Base-by-base conservation (phyloP, 495 filamentous ascomycete genomes). In the Pseudevernia furfuracea region DNA sequence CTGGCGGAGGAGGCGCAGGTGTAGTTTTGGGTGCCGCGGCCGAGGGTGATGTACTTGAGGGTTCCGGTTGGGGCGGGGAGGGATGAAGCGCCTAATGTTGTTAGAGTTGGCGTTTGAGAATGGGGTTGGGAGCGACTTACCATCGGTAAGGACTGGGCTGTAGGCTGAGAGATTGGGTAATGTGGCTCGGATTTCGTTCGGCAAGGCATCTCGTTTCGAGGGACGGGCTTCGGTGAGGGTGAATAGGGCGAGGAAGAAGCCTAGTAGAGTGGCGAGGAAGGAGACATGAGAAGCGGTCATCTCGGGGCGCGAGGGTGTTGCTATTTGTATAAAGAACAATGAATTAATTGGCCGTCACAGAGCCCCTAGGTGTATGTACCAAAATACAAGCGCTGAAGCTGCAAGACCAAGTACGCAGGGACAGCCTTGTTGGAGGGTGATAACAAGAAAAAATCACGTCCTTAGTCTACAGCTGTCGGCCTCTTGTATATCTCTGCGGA, bases 11-110 rank as follows among this genome's bases (percentile, higher is more conserved):
- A 37, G 71, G 67, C 30, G 71, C 88, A 90, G 30, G 82, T 87
- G 77, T 91, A 91, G 78, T 91, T 91, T 69, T 91, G 88, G 65
- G 86, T 84, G 62, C 89, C 89, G 44, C 85, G 85, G 67, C 89
- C 89, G 59, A 90, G 63, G 60, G 80, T 83, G 66, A 90, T 79
- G 71, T 82, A 81, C 72, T 83, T 81, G 62, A 90, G 78, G 15
- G 70, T 73, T 44, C 83, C 66, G 21, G 74, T 71, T 2, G 85
- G 83, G 0, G 67, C 38, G 17, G 79, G 75, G 25, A 89, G 79
- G 48, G 48, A 48, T 11, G 21, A 2, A 9, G n/a, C 14, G 48
- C 48, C 48, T 52, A 14, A 19, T 9, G 23, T 25, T 23, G 23
- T 52, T 30, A 52, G 23, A 10, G 48, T 23, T 17, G 9, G 48